Evolutionary conservation across 139 green algal genomes (phyloP).

Genomic region (Chlorella sp.): DNA sequence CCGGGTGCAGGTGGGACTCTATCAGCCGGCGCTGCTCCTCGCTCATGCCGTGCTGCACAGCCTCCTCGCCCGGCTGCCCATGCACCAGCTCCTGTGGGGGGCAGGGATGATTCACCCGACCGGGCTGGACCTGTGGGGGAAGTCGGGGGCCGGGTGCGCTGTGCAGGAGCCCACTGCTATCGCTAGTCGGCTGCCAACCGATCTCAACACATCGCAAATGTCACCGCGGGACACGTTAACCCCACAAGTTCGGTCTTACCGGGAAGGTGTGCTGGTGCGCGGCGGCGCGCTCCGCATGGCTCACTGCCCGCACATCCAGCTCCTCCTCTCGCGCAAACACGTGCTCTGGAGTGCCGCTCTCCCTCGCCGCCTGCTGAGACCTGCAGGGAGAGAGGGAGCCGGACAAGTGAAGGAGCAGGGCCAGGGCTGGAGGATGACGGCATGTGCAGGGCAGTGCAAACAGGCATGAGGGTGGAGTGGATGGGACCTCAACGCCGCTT

Average conservation of each 20-base stretch:
- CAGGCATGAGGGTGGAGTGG: no score
- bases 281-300: background rate
- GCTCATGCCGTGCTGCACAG: background rate
- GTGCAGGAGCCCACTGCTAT: no score
- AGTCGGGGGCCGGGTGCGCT: no score
- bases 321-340: background rate
- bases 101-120: no score
- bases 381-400: background rate
- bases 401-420: no score
- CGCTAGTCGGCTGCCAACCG: no score
- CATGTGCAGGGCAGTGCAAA: background rate
- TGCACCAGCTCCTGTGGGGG: conserved; percentile 24
- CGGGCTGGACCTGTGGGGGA: no score
- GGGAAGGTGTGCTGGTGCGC: conserved; percentile 9
- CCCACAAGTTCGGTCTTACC: background rate
- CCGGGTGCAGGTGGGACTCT: conserved; percentile 9
- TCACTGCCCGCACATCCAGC: background rate
- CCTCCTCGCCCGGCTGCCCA: background rate
- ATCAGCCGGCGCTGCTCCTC: background rate
- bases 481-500: no score
- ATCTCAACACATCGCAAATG: no score
- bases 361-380: background rate
- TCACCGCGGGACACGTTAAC: no score
- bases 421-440: no score
- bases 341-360: background rate